Evolutionary conservation across 306 rosid species (phyloP).

Genomic region (Cicer arietinum): DNA sequence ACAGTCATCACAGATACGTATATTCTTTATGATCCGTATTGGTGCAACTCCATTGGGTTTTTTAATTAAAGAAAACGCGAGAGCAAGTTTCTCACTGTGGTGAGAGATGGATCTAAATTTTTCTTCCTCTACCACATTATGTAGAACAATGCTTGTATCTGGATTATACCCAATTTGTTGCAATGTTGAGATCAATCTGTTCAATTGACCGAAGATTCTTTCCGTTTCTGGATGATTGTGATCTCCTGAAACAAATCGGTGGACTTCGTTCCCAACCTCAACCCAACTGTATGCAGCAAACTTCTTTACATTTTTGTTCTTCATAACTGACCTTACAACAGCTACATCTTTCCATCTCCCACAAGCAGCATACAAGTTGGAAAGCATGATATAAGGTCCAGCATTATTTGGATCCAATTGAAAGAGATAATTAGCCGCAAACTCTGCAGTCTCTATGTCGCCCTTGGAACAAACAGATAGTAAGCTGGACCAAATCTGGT

Average conservation of each 20-base stretch:
- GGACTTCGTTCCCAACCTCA: conserved; percentile 54
- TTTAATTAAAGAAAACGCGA: conserved; percentile 54
- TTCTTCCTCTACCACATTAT: conserved; percentile 59
- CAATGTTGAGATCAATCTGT: conserved; percentile 43
- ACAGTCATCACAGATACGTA: conserved; percentile 60
- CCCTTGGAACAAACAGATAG: conserved; percentile 50
- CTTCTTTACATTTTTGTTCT: conserved; percentile 52
- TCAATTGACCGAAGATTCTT: conserved; percentile 47
- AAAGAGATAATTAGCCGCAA: conserved; percentile 54
- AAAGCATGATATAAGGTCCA: conserved; percentile 57
- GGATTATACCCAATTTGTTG: conserved; percentile 56
- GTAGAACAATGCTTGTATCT: conserved; percentile 52
- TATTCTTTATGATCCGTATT: conserved; percentile 57
- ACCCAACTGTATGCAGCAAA: conserved; percentile 60
- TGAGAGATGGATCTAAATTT: conserved; percentile 57
- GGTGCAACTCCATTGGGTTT: conserved; percentile 52
- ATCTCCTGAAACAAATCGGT: conserved; percentile 57
- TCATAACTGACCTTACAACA: conserved; percentile 51
- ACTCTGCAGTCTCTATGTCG: conserved; percentile 51
- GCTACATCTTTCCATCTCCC: conserved; percentile 61
- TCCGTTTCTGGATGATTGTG: conserved; percentile 49
- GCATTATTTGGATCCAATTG: conserved; percentile 56
- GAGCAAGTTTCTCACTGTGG: conserved; percentile 66
- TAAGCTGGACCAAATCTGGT: conserved; percentile 53
- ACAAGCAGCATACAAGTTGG: conserved; percentile 60